Evolutionary conservation across 495 filamentous ascomycete species (phyloP), one percentile per base, ranked within the genome.

Genomic region (Neurospora sp.): DNA sequence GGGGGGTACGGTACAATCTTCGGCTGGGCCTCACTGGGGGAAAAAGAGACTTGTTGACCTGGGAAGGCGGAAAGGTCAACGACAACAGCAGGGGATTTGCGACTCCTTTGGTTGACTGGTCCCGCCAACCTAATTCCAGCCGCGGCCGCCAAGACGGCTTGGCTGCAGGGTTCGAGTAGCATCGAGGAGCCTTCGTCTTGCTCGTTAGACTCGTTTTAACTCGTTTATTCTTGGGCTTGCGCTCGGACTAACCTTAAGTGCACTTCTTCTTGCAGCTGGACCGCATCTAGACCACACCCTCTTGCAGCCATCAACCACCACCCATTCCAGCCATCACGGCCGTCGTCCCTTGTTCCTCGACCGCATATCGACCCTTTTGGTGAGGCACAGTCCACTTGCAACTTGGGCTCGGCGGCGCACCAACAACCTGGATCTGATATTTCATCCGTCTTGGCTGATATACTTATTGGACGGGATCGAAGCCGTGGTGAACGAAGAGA

Each of bases 371-470:
- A 66, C 53, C 27, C 53, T 66, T 66, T 66, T 18, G 6, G 53
- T 35, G 27, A 66, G 53, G 27, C 53, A 66, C 53, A 66, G 27
- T 66, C 27, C 53, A 18, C 53, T 66, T 31, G 53, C 27, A 66
- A 35, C 53, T 66, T 18, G 53, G 53, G 53, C 53, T 66, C 53
- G 53, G 22, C 53, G 6, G 7, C 14, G 9, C 27, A 8, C 53
- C 53, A 35, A 66, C 42, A 75, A 75, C 74, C 76, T 76, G 74
- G 76, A 80, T 79, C 79, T 79, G 77, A 44, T 70, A 77, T 72
- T 71, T 75, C 14, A 71, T 76, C 79, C 79, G 79, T 74, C 79
- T 80, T 80, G 79, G 79, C 79, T 53, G 68, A 27, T 38, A 22
- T 59, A 46, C 38, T 68, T 68, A 76, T 77, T 75, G 75, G 76